phyloP scores from a whole-genome alignment of 805 yeast genomes.

The Ogataea pilisensis region DNA sequence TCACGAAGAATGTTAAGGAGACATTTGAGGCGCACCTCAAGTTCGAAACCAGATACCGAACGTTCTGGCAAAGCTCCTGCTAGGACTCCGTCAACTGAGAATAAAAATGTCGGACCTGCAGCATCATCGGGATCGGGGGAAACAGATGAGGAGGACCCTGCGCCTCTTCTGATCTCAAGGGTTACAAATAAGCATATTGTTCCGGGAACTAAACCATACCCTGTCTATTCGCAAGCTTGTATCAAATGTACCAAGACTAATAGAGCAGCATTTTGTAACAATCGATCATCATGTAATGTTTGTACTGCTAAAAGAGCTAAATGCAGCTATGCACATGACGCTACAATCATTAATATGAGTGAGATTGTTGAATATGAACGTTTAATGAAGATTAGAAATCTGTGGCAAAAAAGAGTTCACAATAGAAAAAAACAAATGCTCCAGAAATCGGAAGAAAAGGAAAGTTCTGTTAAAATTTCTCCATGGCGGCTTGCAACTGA shows the following conservation, averaged over 20 bases:
- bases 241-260: slow-evolving; percentile 4
- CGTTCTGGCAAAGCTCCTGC: too few relatives aligned
- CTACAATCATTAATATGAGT: slow-evolving; percentile 1
- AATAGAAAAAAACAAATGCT: neutral
- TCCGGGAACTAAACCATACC: neutral
- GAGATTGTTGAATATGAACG: slow-evolving; percentile 1
- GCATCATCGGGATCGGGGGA: neutral
- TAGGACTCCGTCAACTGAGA: too few relatives aligned
- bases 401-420: neutral
- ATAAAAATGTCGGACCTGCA: neutral
- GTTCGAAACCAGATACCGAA: too few relatives aligned
- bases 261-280: slow-evolving; percentile 9
- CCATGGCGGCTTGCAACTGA: too few relatives aligned
- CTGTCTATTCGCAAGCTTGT: slow-evolving; percentile 9
- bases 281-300: slow-evolving; percentile 8
- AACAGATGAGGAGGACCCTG: neutral
- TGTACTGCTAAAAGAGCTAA: slow-evolving; percentile 2
- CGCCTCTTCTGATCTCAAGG: neutral
- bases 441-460: too few relatives aligned
- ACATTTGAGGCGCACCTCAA: too few relatives aligned
- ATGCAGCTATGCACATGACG: slow-evolving; percentile 2
- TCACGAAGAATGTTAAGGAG: too few relatives aligned
- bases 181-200: neutral
- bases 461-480: too few relatives aligned
- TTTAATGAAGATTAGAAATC: neutral